These are phyloP conservation scores for Tulasnella sp. DNA, from an alignment of 768 basidiomycete species.

Conservation along the genomic window DNA sequence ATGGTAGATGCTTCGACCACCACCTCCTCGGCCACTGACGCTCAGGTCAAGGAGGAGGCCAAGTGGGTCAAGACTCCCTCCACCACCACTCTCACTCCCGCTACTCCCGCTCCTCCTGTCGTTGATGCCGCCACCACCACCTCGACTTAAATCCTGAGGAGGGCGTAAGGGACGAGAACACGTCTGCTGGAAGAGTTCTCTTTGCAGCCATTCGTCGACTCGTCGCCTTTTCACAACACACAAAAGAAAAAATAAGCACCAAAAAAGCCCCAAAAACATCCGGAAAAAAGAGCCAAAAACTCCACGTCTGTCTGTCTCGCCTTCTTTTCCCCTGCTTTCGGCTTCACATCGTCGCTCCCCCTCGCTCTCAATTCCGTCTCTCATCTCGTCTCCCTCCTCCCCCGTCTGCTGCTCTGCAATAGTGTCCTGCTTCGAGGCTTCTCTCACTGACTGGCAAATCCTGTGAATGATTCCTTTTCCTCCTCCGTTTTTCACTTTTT, in stretches of 20 bases:
- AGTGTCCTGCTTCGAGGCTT: not conserved
- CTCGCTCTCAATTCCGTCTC: not conserved
- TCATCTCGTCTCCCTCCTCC: not conserved
- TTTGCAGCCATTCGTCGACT: not conserved
- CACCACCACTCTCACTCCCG: slow-evolving; percentile 14
- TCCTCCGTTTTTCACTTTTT: not conserved
- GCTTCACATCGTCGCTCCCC: not conserved
- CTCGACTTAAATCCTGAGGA: not conserved
- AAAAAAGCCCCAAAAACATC: slow-evolving; percentile 7
- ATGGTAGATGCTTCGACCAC: slow-evolving; percentile 23
- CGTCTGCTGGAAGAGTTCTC: too few relatives aligned
- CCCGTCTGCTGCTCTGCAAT: not conserved
- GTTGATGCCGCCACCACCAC: not conserved
- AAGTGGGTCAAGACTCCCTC: slow-evolving; percentile 26
- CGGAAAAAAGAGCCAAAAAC: slow-evolving; percentile 13
- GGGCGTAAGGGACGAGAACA: too few relatives aligned
- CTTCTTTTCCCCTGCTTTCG: not conserved
- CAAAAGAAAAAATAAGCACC: slow-evolving; percentile 2
- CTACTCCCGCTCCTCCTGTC: slow-evolving; percentile 10
- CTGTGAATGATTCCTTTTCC: not conserved
- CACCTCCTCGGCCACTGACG: slow-evolving; percentile 10
- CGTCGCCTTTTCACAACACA: slow-evolving; percentile 1
- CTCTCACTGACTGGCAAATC: slow-evolving; percentile 5
- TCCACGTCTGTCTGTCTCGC: not conserved
- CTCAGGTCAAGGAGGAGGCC: slow-evolving; percentile 18